Conservation (phyloP, 1,284 basidiomycete species). For the Tilletia walkeri region DNA sequence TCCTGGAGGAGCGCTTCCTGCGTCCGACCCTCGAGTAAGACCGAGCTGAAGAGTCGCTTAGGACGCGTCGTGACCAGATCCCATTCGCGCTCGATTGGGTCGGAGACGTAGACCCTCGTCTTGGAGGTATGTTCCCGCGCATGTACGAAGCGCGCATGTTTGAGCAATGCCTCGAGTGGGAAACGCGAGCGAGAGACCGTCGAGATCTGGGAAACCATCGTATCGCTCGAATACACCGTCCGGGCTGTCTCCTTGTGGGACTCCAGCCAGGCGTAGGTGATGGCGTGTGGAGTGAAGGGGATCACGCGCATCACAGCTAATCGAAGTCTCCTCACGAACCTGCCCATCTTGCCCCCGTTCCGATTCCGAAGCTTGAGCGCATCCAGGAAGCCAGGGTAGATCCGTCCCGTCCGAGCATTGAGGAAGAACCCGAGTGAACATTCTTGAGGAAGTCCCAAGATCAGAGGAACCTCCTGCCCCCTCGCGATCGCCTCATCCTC, state of each 20-base stretch:
- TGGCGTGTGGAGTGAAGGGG: slow-evolving; percentile 3
- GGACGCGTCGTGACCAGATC: not conserved
- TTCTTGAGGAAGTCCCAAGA: not conserved
- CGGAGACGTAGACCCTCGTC: not conserved
- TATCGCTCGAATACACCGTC: not conserved
- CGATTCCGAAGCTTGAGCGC: slow-evolving; percentile 12
- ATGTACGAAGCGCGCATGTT: slow-evolving; percentile 10
- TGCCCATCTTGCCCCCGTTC: not conserved
- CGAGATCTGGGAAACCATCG: not conserved
- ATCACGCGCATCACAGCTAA: not conserved
- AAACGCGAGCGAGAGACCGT: not conserved
- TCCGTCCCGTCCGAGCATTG: not conserved
- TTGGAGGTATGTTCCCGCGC: slow-evolving; percentile 1
- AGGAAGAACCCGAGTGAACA: slow-evolving; percentile 11
- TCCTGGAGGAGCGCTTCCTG: slow-evolving; percentile 78
- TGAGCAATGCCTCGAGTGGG: slow-evolving; percentile 9
- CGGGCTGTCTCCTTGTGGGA: not conserved
- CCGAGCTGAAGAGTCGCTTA: slow-evolving; percentile 51
- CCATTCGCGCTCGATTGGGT: not conserved
- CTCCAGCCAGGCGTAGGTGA: slow-evolving; percentile 14
- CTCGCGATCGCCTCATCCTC: slow-evolving; percentile 5
- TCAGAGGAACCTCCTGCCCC: not conserved
- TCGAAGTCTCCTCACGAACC: not conserved
- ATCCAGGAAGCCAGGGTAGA: slow-evolving; percentile 6
- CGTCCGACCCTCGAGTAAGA: slow-evolving; percentile 80